Percentiles rank a stretch among this genome's conserved stretches.
phyloP scores from a whole-genome alignment of 257 asterid genomes.

The Primulina eburnea region DNA sequence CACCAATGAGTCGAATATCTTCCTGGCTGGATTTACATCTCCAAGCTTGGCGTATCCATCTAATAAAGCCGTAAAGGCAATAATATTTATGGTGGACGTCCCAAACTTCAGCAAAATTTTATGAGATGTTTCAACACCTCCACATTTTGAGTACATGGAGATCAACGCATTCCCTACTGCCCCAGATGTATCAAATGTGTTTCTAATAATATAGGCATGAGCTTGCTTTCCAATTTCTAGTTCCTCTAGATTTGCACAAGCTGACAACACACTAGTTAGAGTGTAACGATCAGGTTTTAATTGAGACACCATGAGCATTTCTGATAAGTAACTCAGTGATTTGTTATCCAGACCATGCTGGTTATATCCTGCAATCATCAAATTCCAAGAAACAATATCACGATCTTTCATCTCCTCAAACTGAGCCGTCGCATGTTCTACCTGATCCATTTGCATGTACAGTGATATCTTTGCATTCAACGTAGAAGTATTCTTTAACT shows the following conservation, averaged over 20 bases:
- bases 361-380: constrained; percentile 74
- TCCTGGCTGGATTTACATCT: constrained; percentile 70
- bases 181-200: constrained; percentile 44
- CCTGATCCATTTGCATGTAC: constrained; percentile 59
- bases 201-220: constrained; percentile 60
- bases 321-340: constrained; percentile 55
- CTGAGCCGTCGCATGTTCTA: constrained; percentile 51
- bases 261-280: constrained; percentile 37
- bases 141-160: constrained; percentile 77
- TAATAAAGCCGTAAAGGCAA: constrained; percentile 75
- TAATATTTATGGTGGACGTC: constrained; percentile 39
- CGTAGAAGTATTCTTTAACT: constrained; percentile 54
- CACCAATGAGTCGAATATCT: constrained; percentile 59
- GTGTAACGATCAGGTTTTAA: constrained; percentile 64
- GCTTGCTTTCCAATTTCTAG: constrained; percentile 60
- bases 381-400: constrained; percentile 77
- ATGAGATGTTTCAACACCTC: constrained; percentile 55
- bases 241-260: constrained; percentile 63
- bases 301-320: constrained; percentile 47
- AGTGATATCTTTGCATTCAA: constrained; percentile 61
- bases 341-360: constrained; percentile 56
- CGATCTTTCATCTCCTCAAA: constrained; percentile 64
- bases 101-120: constrained; percentile 41
- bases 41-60: constrained; percentile 82
- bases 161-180: constrained; percentile 74